Evolutionary conservation across 768 basidiomycete genomes (phyloP).

Genomic region (Multifurca ochricompacta): DNA sequence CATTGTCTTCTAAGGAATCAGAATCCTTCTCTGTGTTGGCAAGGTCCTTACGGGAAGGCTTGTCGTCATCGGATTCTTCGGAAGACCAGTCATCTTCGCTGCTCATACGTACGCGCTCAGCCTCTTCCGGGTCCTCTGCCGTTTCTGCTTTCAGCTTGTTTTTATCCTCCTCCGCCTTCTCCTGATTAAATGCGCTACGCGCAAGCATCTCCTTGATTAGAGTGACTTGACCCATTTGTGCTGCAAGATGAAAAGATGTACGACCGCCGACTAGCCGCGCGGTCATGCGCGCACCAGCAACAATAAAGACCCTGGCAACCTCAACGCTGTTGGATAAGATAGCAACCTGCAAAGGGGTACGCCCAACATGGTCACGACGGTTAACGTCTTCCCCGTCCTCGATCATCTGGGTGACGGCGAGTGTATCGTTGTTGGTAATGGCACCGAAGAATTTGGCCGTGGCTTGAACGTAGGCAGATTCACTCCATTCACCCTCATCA

Average conservation of each 20-base stretch:
- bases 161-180: constrained; percentile 24
- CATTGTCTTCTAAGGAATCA: constrained; percentile 42
- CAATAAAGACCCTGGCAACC: constrained; percentile 43
- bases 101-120: constrained; percentile 19
- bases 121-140: neutral
- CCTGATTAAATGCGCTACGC: constrained; percentile 33
- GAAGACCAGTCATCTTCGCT: constrained; percentile 22
- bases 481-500: constrained; percentile 59
- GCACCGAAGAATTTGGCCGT: constrained; percentile 48
- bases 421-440: constrained; percentile 41
- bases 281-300: constrained; percentile 48
- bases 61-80: constrained; percentile 8
- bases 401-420: constrained; percentile 34
- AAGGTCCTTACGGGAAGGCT: constrained; percentile 21
- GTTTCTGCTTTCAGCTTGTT: constrained; percentile 12
- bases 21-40: constrained; percentile 24
- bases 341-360: constrained; percentile 52
- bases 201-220: constrained; percentile 46
- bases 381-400: constrained; percentile 40
- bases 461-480: constrained; percentile 49
- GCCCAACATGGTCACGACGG: constrained; percentile 53
- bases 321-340: constrained; percentile 40
- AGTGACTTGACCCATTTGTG: constrained; percentile 35
- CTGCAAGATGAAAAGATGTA: constrained; percentile 48
- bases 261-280: constrained; percentile 51